phyloP scores from a whole-genome alignment of 805 yeast species.

The Starmerella stigmatis region DNA sequence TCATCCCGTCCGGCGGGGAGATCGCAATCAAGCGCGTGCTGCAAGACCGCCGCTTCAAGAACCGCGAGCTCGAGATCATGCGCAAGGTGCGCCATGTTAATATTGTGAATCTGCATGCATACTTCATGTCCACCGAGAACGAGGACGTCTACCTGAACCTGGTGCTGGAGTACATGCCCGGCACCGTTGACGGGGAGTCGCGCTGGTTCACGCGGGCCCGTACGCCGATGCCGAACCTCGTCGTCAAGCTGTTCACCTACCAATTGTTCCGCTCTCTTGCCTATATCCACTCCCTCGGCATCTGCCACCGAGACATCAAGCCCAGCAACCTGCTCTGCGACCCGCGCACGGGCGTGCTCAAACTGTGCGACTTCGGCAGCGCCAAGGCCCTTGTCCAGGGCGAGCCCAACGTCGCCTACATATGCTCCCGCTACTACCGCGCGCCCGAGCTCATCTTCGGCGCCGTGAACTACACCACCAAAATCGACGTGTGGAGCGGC shows the following conservation, averaged over 20 bases:
- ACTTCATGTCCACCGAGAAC: slow-evolving; percentile 69
- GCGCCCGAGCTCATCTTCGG: slow-evolving; percentile 98
- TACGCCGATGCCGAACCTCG: slow-evolving; percentile 75
- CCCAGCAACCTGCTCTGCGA: slow-evolving; percentile 84
- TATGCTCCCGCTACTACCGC: slow-evolving; percentile 90
- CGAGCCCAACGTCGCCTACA: slow-evolving; percentile 92
- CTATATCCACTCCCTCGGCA: slow-evolving; percentile 48
- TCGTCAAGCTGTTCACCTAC: slow-evolving; percentile 79
- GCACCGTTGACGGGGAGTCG: slow-evolving; percentile 81
- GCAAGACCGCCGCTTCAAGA: slow-evolving; percentile 92
- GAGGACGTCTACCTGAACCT: slow-evolving; percentile 79
- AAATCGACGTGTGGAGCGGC: slow-evolving; percentile 94
- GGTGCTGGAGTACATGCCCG: slow-evolving; percentile 90
- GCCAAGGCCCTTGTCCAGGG: slow-evolving; percentile 82
- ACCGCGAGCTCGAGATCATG: slow-evolving; percentile 93
- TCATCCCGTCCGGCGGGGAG: slow-evolving; percentile 60
- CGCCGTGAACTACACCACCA: slow-evolving; percentile 90
- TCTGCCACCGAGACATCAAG: slow-evolving; percentile 88
- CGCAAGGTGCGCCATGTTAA: slow-evolving; percentile 75
- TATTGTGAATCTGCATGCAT: slow-evolving; percentile 78
- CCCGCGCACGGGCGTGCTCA: slow-evolving; percentile 72
- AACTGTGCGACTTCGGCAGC: slow-evolving; percentile 92
- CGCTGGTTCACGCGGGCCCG: slow-evolving; percentile 53
- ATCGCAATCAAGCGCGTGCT: slow-evolving; percentile 95
- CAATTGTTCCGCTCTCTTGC: slow-evolving; percentile 68